Evolutionary conservation across 306 rosid species (phyloP), one percentile per base, ranked within the genome.

Genomic region (Lablab purpureus): DNA sequence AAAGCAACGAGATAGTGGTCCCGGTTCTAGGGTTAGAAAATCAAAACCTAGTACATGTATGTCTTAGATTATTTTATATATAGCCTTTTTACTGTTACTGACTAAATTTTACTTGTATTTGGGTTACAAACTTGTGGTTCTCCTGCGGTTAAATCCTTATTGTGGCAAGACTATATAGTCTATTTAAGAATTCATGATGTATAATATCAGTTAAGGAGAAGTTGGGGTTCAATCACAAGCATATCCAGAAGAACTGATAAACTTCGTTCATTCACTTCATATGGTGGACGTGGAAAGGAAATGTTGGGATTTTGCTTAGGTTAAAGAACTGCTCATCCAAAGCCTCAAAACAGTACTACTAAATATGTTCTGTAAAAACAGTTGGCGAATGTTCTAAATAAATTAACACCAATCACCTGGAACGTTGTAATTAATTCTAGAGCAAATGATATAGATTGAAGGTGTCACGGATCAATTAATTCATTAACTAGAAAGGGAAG

Each of bases 1-100:
- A 78, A 82, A 86, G 82, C 81, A 78, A 75, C 81, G 80, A 78
- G 85, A 66, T 52, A 34, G 96, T 91, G 93, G 92, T 89, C 97
- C 88, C 27, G 18, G 45, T 73, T 84, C 78, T 83, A 89, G 87
- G 92, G 89, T 85, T 89, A 79, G 58, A 54, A 87, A 82, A 80
- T 85, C 94, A 60, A 91, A 87, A 86, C 88, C 86, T 73, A 80
- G 90, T 83, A 84, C 88, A 67, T 49, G n/a, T 54, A 10, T 9
- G 8, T 25, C 52, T 21, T 56, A 45, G 55, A 76, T 76, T 81
- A 66, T 73, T 74, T 63, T 69, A 72, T 59, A 50, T 6, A 22
- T 59, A 59, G 66, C 67, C 41, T 73, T 80, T 74, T 75, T 71
- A 82, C 75, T 65, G 11, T 46, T 69, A 19, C 59, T 45, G 21